Evolutionary conservation across 495 filamentous ascomycete genomes (phyloP).

Genomic region (Penicillium pancosmium): DNA sequence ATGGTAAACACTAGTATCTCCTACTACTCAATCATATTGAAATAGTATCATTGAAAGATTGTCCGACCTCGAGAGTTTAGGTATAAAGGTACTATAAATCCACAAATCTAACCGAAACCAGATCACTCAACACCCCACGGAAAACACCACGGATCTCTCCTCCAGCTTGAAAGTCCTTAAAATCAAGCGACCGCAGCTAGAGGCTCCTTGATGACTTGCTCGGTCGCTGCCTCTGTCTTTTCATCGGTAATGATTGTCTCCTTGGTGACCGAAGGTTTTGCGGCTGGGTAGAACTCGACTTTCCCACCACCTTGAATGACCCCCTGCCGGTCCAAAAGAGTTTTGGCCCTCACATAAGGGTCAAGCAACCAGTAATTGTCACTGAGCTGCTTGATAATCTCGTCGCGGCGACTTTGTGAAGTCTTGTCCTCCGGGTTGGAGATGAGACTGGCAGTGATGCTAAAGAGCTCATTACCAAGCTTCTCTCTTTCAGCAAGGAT

Average conservation of each 20-base stretch:
- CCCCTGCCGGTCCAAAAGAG: conserved; percentile 69
- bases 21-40: too few relatives aligned
- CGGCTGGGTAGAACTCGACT: conserved; percentile 61
- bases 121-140: too few relatives aligned
- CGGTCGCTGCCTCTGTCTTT: not conserved
- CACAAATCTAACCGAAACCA: not conserved
- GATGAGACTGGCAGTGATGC: conserved; percentile 67
- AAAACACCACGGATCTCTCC: too few relatives aligned
- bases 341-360: conserved; percentile 71
- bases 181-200: not conserved
- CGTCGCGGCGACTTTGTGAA: conserved; percentile 56
- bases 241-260: not conserved
- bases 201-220: not conserved
- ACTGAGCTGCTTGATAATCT: conserved; percentile 62
- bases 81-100: not conserved
- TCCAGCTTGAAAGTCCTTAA: too few relatives aligned
- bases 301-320: conserved; percentile 64
- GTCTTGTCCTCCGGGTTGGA: conserved; percentile 27
- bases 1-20: too few relatives aligned
- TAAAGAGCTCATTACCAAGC: conserved; percentile 69
- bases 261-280: not conserved
- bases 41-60: not conserved
- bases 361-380: conserved; percentile 83
- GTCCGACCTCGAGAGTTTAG: not conserved
- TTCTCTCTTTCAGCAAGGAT: conserved; percentile 57